Base-by-base conservation (phyloP, 2,329 filamentous ascomycete genomes). In the Mariannaea elegans region DNA sequence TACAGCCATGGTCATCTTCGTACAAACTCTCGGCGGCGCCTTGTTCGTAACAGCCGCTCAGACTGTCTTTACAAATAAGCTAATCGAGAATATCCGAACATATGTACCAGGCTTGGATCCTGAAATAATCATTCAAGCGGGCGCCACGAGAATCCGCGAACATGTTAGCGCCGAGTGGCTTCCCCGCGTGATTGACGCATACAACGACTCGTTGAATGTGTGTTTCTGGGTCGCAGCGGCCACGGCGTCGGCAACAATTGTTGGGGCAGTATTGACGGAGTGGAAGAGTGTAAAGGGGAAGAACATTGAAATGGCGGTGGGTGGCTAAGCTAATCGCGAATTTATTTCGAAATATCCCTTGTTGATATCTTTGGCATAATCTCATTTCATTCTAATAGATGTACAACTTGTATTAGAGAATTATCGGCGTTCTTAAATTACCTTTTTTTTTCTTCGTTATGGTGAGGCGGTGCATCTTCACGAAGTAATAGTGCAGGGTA, bases 281-380 rank as follows among this genome's bases (percentile, higher is more conserved):
- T 84, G 81, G 81, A 83, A 80, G 77, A 85, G 81, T 58, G 80
- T 87, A 19, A 87, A 85, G 69, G 83, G 83, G 4, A 85, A 83
- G 74, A 82, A 83, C 8, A 63, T 75, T 36, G 72, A 74, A 50
- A 67, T 72, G 70, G 66, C 65, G 5, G 67, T 41, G 27, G 66
- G 63, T 34, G 67, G 63, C 13, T 72, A 70, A n/a, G n/a, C n/a
- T 31, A 7, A 31, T 12, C 7, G 27, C 7, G 27, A 31, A 31
- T 7, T 31, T 31, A 31, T 31, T 31, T 31, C 27, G 7, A 31
- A 7, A 31, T 12, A 31, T 31, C 12, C 27, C 27, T 31, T 31
- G 7, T 31, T 31, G 12, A 31, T 12, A 7, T 7, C 12, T 31
- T 31, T 31, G 7, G 7, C 27, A 7, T 31, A 12, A 31, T 7